Evolutionary conservation across 495 filamentous ascomycete genomes (phyloP).

Genomic region (Aspergillus nidulans): DNA sequence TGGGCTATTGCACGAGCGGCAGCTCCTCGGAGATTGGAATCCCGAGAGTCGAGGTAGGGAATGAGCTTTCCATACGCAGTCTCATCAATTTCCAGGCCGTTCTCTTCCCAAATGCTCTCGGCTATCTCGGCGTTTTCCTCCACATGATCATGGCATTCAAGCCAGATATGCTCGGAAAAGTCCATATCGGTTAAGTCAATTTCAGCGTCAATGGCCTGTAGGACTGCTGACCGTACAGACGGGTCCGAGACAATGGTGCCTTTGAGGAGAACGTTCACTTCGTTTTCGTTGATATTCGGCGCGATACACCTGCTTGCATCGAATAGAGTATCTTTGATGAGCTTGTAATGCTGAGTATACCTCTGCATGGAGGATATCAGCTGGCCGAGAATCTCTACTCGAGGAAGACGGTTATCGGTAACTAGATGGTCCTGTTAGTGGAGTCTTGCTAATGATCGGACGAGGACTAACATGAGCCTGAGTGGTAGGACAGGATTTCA

Average conservation of each 20-base stretch:
- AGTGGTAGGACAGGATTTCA: constrained; percentile 88
- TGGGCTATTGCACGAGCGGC: constrained; percentile 79
- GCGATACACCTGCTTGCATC: constrained; percentile 79
- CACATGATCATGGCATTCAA: constrained; percentile 84
- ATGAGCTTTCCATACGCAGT: constrained; percentile 60
- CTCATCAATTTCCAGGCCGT: constrained; percentile 68
- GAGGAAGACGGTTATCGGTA: constrained; percentile 67
- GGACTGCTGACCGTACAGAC: constrained; percentile 74
- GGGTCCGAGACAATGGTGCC: constrained; percentile 74
- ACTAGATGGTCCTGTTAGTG: constrained; percentile 26
- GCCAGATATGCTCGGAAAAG: constrained; percentile 88
- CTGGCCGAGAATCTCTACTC: constrained; percentile 61
- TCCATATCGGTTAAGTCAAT: constrained; percentile 82
- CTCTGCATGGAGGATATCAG: constrained; percentile 79
- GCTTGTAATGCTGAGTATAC: constrained; percentile 89
- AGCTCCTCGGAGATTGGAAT: constrained; percentile 75
- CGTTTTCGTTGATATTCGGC: constrained; percentile 62
- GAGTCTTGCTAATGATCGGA: neutral
- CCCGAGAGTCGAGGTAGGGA: constrained; percentile 72
- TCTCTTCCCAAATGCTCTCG: constrained; percentile 89
- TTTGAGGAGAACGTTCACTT: constrained; percentile 65
- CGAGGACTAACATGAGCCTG: constrained; percentile 53
- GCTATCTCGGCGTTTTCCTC: constrained; percentile 84
- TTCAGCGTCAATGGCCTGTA: constrained; percentile 88
- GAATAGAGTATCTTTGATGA: constrained; percentile 84